These are phyloP conservation scores for Ochetophila trinervis DNA, from an alignment of 306 rosid genomes.

Conservation along the genomic window DNA sequence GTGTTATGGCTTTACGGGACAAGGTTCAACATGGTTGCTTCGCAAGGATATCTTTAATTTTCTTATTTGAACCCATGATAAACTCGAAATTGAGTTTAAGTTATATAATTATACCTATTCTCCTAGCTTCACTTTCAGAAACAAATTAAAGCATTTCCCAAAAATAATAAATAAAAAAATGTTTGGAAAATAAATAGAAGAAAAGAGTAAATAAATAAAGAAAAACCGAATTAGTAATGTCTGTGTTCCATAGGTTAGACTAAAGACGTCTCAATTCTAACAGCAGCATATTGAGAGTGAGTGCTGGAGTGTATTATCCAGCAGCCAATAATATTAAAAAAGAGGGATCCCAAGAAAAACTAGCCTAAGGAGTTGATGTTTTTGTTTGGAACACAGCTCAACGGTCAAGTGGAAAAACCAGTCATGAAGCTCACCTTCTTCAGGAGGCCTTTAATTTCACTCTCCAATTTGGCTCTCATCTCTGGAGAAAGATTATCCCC, in stretches of 20 bases:
- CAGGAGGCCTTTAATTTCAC: constrained; percentile 59
- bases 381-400: not conserved
- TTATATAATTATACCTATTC: not conserved
- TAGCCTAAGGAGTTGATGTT: not conserved
- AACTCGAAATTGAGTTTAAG: not conserved
- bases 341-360: not conserved
- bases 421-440: constrained; percentile 65
- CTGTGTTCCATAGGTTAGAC: not conserved
- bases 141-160: not conserved
- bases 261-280: constrained; percentile 7
- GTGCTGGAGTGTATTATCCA: not conserved
- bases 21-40: not conserved
- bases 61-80: not conserved
- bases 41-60: no score
- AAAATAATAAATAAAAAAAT: not conserved
- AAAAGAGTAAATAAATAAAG: not conserved
- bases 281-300: constrained; percentile 2
- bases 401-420: constrained; percentile 31
- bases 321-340: not conserved
- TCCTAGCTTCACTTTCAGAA: not conserved
- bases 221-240: not conserved
- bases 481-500: constrained; percentile 63
- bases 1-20: no score
- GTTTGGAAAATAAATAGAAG: no score
- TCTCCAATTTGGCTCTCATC: constrained; percentile 59